A percentile compares a stretch with the other conserved stretches of the same genome.
phyloP scores from a whole-genome alignment of 176 grass and related monocot genomes.

The Miscanthus lutarioriparius region DNA sequence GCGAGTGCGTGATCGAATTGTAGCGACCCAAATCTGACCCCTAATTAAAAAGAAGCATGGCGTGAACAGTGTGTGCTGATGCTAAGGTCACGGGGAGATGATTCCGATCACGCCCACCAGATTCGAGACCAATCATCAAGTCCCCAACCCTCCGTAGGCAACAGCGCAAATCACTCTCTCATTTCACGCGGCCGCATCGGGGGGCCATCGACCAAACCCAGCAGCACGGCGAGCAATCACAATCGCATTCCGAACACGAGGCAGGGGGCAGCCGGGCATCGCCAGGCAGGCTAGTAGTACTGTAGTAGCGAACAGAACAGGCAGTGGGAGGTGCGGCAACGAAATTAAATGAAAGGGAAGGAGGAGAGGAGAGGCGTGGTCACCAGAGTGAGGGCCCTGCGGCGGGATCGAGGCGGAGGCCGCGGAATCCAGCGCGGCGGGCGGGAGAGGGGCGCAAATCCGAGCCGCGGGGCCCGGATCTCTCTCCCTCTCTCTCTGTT shows the following conservation, averaged over 20 bases:
- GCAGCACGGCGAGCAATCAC: background rate
- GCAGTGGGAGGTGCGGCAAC: background rate
- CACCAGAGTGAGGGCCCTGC: slow-evolving; percentile 30
- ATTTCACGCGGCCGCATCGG: too few relatives aligned
- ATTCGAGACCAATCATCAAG: slow-evolving; percentile 17
- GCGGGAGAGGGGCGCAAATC: slow-evolving; percentile 6
- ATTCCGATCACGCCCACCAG: background rate
- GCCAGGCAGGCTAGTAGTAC: background rate
- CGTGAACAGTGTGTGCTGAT: background rate
- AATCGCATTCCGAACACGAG: background rate
- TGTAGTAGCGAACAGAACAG: background rate
- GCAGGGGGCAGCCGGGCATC: background rate
- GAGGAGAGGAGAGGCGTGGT: background rate
- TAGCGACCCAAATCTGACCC: background rate
- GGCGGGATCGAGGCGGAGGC: slow-evolving; percentile 42
- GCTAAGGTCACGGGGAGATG: background rate
- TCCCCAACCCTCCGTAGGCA: background rate
- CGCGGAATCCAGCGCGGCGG: slow-evolving; percentile 45
- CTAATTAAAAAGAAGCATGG: background rate
- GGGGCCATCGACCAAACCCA: background rate
- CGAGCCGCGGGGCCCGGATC: slow-evolving; percentile 50
- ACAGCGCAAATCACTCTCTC: background rate
- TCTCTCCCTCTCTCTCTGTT: background rate
- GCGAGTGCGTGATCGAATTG: background rate
- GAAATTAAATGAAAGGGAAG: background rate